These are phyloP conservation scores for Penicillium sp. DNA, from an alignment of 2,329 filamentous ascomycete genomes.

Conservation along the genomic window DNA sequence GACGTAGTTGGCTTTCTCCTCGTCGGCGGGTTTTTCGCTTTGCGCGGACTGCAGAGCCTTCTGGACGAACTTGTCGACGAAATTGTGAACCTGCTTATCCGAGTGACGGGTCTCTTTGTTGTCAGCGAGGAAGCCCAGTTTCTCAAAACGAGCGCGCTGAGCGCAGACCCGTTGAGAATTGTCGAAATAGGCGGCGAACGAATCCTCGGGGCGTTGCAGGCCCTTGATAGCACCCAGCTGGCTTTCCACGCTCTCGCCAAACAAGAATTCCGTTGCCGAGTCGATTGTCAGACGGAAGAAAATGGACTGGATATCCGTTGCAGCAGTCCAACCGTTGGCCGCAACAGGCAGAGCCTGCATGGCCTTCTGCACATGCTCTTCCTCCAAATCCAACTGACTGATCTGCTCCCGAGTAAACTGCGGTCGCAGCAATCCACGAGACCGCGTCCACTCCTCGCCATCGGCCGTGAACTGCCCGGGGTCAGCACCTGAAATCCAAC, in stretches of 20 bases:
- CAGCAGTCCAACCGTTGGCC: constrained; percentile 46
- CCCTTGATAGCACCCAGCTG: constrained; percentile 37
- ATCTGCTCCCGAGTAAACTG: constrained; percentile 85
- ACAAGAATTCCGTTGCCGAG: constrained; percentile 79
- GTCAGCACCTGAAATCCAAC: neutral
- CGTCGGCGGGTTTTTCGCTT: constrained; percentile 28
- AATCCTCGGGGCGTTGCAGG: constrained; percentile 52
- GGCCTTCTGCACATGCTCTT: constrained; percentile 72
- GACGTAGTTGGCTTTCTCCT: constrained; percentile 42
- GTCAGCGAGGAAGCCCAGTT: constrained; percentile 27
- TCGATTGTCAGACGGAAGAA: constrained; percentile 86
- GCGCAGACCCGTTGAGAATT: constrained; percentile 32
- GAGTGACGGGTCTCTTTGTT: constrained; percentile 34
- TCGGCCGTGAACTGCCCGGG: constrained; percentile 61
- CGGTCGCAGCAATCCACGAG: constrained; percentile 76
- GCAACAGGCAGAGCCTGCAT: constrained; percentile 65
- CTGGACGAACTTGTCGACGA: constrained; percentile 47
- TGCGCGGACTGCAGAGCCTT: constrained; percentile 33
- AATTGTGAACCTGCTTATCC: constrained; percentile 40
- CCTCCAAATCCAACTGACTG: constrained; percentile 77
- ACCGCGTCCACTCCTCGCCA: constrained; percentile 72
- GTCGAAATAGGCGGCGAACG: constrained; percentile 40
- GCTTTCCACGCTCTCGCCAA: constrained; percentile 71
- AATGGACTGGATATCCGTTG: constrained; percentile 70
- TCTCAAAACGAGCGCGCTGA: constrained; percentile 24